A percentile compares a stretch with the other conserved stretches of the same genome.
Conservation (phyloP, 176 grass and related monocot species). For the Oryza coarctata region DNA sequence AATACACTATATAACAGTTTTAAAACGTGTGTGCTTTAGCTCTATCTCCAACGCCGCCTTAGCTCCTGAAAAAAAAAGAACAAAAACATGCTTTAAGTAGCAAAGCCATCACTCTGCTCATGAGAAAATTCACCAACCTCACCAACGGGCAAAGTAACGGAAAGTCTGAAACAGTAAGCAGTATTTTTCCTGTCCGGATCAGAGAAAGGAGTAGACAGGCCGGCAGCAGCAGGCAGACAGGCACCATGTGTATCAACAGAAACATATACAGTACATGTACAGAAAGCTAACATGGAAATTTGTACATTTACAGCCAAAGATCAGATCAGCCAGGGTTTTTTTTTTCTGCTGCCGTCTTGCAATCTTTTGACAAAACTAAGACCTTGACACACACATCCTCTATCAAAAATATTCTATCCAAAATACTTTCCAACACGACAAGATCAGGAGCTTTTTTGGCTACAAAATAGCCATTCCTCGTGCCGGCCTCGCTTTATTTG, state of each 20-base stretch:
- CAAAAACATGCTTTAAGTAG: too few species aligned
- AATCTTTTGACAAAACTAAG: conserved; percentile 16
- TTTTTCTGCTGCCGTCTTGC: background rate
- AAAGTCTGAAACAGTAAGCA: background rate
- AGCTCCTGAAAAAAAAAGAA: too few species aligned
- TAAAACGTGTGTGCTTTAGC: too few species aligned
- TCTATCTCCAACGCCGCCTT: too few species aligned
- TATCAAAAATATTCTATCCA: conserved; percentile 4
- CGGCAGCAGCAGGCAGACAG: background rate
- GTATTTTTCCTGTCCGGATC: background rate
- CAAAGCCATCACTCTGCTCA: too few species aligned
- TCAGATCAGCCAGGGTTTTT: background rate
- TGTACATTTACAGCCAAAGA: conserved; percentile 26
- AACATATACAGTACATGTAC: conserved; percentile 3
- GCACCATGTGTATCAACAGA: background rate
- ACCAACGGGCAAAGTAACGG: background rate
- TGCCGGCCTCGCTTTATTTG: conserved; percentile 4
- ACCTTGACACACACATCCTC: conserved; percentile 21
- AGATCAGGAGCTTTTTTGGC: background rate
- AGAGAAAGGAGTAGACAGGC: background rate
- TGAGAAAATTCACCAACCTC: background rate
- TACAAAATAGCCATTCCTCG: background rate
- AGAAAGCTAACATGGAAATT: conserved; percentile 5
- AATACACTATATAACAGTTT: too few species aligned
- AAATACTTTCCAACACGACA: conserved; percentile 32